These are phyloP conservation scores for Solanum piurae DNA, from an alignment of 257 asterid genomes.

Conservation along the genomic window DNA sequence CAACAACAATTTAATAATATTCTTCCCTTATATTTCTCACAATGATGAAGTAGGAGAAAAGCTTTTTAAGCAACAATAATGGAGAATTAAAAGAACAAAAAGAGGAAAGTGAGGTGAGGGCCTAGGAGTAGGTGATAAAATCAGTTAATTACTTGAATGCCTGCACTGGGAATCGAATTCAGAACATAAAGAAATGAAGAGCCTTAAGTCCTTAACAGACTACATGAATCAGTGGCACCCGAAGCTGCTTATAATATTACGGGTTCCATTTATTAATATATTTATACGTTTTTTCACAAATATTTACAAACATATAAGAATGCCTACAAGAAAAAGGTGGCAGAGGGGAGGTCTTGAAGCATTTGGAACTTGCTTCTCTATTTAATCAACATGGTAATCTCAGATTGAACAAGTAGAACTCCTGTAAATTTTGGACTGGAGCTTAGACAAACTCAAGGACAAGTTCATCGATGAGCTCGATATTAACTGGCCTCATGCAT, in stretches of 20 bases:
- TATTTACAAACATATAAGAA: background rate
- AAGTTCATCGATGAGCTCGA: background rate
- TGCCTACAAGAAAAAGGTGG: background rate
- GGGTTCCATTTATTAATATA: background rate
- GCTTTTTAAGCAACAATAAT: too few relatives aligned
- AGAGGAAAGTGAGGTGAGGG: background rate
- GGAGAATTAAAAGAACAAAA: background rate
- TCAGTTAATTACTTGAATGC: background rate
- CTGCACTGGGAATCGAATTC: background rate
- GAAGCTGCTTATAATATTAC: background rate
- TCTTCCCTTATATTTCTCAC: too few relatives aligned
- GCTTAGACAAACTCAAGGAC: background rate
- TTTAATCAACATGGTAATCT: background rate
- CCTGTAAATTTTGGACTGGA: background rate
- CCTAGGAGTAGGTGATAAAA: background rate
- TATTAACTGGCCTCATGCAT: background rate
- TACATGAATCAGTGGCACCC: background rate
- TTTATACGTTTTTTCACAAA: background rate
- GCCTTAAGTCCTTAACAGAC: background rate
- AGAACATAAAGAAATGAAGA: background rate
- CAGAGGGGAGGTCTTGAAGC: background rate
- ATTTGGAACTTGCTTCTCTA: background rate
- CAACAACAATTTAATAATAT: too few relatives aligned
- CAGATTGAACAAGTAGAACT: background rate
- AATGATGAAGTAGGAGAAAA: background rate